Evolutionary conservation across 257 asterid genomes (phyloP).

Genomic region (Plantago major): DNA sequence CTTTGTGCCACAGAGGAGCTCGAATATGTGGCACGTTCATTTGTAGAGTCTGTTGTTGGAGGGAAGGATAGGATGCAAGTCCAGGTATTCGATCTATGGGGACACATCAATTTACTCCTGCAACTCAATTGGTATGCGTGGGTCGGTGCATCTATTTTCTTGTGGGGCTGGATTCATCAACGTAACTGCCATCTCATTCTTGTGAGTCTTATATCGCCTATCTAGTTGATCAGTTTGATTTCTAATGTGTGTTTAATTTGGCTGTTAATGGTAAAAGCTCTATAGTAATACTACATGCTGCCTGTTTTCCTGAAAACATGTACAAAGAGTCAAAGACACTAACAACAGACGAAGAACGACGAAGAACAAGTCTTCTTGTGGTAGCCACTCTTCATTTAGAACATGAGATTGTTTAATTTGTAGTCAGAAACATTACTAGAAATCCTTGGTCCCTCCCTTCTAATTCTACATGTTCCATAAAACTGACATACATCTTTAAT

Average conservation of each 20-base stretch:
- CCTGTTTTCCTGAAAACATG: background rate
- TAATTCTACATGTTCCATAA: background rate
- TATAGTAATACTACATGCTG: background rate
- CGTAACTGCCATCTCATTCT: slow-evolving; percentile 70
- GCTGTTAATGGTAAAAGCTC: background rate
- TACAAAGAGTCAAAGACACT: background rate
- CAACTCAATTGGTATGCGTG: slow-evolving; percentile 67
- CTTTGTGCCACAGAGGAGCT: slow-evolving; percentile 67
- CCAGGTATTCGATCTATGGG: slow-evolving; percentile 41
- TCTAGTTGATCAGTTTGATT: slow-evolving; percentile 1
- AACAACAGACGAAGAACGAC: background rate
- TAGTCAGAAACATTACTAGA: background rate
- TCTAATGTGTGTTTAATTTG: background rate
- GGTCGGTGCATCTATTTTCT: slow-evolving; percentile 68
- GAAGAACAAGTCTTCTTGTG: background rate
- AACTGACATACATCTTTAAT: background rate
- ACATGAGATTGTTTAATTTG: background rate
- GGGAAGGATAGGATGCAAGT: slow-evolving; percentile 60
- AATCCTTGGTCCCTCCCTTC: background rate
- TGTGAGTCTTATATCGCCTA: slow-evolving; percentile 34
- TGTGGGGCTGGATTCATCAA: slow-evolving; percentile 88
- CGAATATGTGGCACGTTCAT: slow-evolving; percentile 31
- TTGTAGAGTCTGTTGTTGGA: slow-evolving; percentile 50
- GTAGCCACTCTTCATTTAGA: background rate
- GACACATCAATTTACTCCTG: slow-evolving; percentile 49